Conservation (phyloP, 2,329 filamentous ascomycete genomes). For the Pseudocercospora eumusae region DNA sequence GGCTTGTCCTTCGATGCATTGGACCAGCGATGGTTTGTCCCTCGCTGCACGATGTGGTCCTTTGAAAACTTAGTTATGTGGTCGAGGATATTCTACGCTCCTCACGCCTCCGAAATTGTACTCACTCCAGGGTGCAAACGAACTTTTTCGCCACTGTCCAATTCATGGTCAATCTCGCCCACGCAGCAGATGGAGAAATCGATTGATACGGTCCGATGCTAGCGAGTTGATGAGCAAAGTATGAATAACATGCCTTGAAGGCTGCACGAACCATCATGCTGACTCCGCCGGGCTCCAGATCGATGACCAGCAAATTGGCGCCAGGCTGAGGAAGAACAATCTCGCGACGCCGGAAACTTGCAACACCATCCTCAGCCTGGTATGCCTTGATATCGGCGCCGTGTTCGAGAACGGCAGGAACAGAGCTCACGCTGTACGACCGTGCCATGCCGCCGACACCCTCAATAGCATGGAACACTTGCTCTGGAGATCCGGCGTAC, state of each 20-base stretch:
- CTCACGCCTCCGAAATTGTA: background rate
- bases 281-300: constrained; percentile 27
- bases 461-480: constrained; percentile 20
- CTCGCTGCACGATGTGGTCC: constrained; percentile 31
- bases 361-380: constrained; percentile 18
- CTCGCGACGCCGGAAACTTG: constrained; percentile 21
- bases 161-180: constrained; percentile 30
- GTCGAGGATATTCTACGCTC: constrained; percentile 4
- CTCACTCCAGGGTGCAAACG: constrained; percentile 27
- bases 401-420: constrained; percentile 25
- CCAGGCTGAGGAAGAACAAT: constrained; percentile 26
- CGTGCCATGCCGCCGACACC: constrained; percentile 22
- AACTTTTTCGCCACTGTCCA: constrained; percentile 30
- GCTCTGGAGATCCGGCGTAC: constrained; percentile 26
- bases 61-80: constrained; percentile 2
- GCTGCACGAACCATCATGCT: constrained; percentile 22
- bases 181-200: constrained; percentile 28
- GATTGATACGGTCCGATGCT: constrained; percentile 29
- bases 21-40: constrained; percentile 30
- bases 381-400: constrained; percentile 30
- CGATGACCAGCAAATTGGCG: constrained; percentile 26
- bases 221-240: constrained; percentile 2
- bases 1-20: constrained; percentile 29
- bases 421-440: constrained; percentile 25
- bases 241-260: background rate